Base-by-base conservation (phyloP, 768 basidiomycete genomes). In the Pisolithus albus region DNA sequence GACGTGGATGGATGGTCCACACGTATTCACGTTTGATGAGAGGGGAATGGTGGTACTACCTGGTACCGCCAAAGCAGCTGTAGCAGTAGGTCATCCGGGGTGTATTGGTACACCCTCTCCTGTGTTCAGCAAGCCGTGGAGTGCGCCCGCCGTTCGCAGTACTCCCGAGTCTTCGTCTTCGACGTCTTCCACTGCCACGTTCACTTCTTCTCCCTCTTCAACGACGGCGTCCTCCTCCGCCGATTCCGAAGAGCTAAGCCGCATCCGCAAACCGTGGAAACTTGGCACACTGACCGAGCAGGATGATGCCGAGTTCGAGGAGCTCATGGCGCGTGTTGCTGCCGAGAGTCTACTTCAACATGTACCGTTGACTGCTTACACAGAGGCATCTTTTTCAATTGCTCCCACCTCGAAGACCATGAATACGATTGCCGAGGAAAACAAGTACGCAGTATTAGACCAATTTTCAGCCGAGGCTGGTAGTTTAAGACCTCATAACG, bases 1-100 rank as follows among this genome's bases (percentile, higher is more conserved):
- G 53, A 34, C 73, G 65, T 40, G 80, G 75, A 65, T 54, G 56
- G 51, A 57, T 1, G 58, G 63, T 39, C 57, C 59, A 36, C 36
- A 57, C 6, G 61, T 63, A 6, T 63, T 65, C 42, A 51, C 56
- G 7, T 63, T 61, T 6, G 41, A 59, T 28, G 36, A 57, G 36
- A 53, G 60, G 11, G 64, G 53, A 15, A 60, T 43, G 47, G 32
- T 68, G 39, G 44, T 15, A 30, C 7, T 9, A 7, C 30, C 30
- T 3, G 30, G 30, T 57, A 8, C 40, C 28, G 30, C 56, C 51
- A 1, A 28, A 50, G 42, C 13, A 34, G 28, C 26, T 28, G 37
- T 18, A 47, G 4, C 7, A 5, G 13, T 11, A 34, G 34, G 34
- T 34, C 34, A 11, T 34, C 34, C 13, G 13, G 34, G 34, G 11